Evolutionary conservation across 345 rosid genomes (phyloP), one percentile per base, ranked within the genome.

Genomic region (Theobroma cacao): DNA sequence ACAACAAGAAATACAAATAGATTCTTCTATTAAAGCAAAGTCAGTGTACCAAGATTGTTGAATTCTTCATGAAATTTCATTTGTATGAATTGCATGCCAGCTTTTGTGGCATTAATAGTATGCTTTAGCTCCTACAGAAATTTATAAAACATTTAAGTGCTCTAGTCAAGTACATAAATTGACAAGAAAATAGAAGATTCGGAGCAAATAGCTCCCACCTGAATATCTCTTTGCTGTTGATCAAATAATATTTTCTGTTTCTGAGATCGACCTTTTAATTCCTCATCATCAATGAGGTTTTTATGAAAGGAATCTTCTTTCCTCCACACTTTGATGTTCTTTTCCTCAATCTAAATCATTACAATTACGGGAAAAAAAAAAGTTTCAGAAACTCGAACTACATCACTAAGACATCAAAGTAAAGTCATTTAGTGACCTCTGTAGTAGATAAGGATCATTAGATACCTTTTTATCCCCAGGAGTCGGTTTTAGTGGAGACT

Each of bases 51-150:
- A 61, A 94, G 93, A 85, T 84, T 88, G 83, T 83, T 86, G 78
- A 92, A 91, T 82, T 94, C 99, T 87, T 96, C 94, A 28, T 86
- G 93, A 81, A 92, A 88, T 75, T 92, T 90, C 90, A 85, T 89
- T 85, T 92, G 97, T 84, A 96, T 89, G 79, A 82, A 90, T 70
- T 92, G 93, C 90, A 96, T 90, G n/a, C 98, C 99, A 79, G 93
- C 91, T 85, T 89, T 96, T 77, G 98, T 89, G 75, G 90, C 81
- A 79, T 79, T 83, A 47, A 92, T 86, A 64, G 88, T 82, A 73
- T 86, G 89, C 83, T 88, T 92, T 78, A 96, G 72, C 80, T 92
- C 98, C 99, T 96, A 77, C 36, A 67, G 67, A 30, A 28, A 56
- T 50, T 38, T 20, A 52, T 40, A 31, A 66, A 22, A 41, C 67